Evolutionary conservation across 352 stramenopile species (phyloP), one percentile per base, ranked within the genome.

Genomic region (Globisporangium barbulae): DNA sequence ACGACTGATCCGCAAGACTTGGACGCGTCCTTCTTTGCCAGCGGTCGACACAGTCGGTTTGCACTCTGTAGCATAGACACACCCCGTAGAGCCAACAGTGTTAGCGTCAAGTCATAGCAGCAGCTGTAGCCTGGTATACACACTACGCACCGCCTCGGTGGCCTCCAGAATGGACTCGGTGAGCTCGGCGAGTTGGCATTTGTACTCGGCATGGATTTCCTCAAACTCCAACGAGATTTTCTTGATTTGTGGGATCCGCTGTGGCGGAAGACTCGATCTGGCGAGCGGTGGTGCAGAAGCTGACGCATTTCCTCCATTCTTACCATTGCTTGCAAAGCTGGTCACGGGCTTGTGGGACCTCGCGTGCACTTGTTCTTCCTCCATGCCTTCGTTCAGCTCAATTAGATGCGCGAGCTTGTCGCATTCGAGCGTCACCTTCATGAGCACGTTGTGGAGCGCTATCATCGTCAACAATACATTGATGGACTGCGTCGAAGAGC

Each of bases 141-240:
- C 19, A 17, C n/a, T 7, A 21, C 28, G 8, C 21, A 57, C 75
- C 71, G 59, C 57, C 44, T 86, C 77, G 7, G 76, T 59, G 22
- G 73, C 73, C 6, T 90, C 79, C 10, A 83, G 22, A n/a, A 90
- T 70, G 35, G 63, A 78, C 25, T 90, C 81, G 4, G 75, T 84
- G 35, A 90, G 64, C 58, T 83, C 69, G 1, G 77, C 81, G 42
- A 90, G 69, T 28, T 81, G 63, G 19, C 79, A 69, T 31, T 88
- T 88, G 67, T 65, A 73, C 57, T 88, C 75, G 15, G 75, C 74
- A 35, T 74, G 64, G 41, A 78, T 50, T 6, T 77, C 66, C 35
- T 78, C 73, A 47, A 87, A 75, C 54, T 88, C 81, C 19, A 78
- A 33, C 41, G 77, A 77, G 62, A 90, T 85, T n/a, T 75, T 74